A percentile compares a stretch with the other conserved stretches of the same genome.
Evolutionary conservation across 1,284 basidiomycete species (phyloP).

Genomic region (Sporisorium iseilematis-ciliati): DNA sequence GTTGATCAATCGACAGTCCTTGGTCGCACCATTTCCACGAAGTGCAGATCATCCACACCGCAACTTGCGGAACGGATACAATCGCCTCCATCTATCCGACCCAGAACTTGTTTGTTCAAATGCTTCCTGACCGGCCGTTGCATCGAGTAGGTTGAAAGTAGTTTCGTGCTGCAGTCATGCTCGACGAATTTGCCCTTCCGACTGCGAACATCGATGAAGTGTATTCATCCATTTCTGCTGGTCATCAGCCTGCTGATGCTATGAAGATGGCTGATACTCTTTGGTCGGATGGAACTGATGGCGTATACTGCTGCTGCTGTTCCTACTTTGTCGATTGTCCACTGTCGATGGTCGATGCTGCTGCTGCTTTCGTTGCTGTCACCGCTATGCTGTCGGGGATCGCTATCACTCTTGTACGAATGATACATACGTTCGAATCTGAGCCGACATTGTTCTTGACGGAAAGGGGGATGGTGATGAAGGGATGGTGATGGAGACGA

Average conservation of each 20-base stretch:
- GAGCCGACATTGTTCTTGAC: constrained; percentile 61
- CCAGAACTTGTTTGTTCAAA: not conserved
- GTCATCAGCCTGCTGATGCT: not conserved
- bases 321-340: constrained; percentile 1
- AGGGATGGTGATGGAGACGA: constrained; percentile 34
- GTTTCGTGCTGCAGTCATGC: no score
- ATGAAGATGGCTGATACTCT: not conserved
- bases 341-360: constrained; percentile 1
- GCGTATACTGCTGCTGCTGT: not conserved
- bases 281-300: not conserved
- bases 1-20: no score
- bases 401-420: constrained; percentile 23
- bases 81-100: not conserved
- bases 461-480: constrained; percentile 34
- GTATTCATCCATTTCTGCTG: not conserved
- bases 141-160: no score
- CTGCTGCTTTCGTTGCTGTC: constrained; percentile 9
- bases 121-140: not conserved
- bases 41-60: not conserved
- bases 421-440: constrained; percentile 59
- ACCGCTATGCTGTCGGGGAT: constrained; percentile 23
- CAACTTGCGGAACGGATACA: not conserved
- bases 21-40: no score
- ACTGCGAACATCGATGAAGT: not conserved
- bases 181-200: no score